A percentile compares a stretch with the other conserved stretches of the same genome.
phyloP scores from a whole-genome alignment of 805 yeast genomes.

The Barnettozyma populi region DNA sequence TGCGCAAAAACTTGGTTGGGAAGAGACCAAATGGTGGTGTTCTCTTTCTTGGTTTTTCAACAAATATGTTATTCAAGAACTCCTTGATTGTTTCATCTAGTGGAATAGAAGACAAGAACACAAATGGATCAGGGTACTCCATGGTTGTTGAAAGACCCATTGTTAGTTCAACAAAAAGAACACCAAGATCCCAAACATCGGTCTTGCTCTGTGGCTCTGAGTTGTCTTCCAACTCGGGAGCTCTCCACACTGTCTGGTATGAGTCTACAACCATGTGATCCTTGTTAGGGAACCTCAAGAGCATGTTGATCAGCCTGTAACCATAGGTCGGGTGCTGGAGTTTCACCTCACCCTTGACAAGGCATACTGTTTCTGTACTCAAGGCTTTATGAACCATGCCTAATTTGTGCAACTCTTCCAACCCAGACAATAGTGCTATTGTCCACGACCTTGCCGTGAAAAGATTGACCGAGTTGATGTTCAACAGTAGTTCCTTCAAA shows the following conservation, averaged over 20 bases:
- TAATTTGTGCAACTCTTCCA: conserved; percentile 79
- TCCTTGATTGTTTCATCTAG: conserved; percentile 58
- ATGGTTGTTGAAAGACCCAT: conserved; percentile 35
- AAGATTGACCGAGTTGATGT: conserved; percentile 62
- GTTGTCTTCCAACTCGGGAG: conserved; percentile 61
- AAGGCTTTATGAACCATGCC: conserved; percentile 75
- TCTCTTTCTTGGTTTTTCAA: conserved; percentile 59
- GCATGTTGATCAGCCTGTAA: conserved; percentile 38
- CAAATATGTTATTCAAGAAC: conserved; percentile 62
- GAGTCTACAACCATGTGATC: conserved; percentile 20
- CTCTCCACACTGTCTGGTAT: conserved; percentile 49
- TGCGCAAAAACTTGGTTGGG: conserved; percentile 76
- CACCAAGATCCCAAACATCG: conserved; percentile 93
- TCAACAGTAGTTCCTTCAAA: conserved; percentile 57
- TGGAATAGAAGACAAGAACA: conserved; percentile 45
- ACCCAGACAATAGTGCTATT: conserved; percentile 76
- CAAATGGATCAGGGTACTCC: conserved; percentile 23
- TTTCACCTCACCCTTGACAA: conserved; percentile 52
- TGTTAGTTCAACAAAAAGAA: conserved; percentile 61
- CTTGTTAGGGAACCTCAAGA: conserved; percentile 33
- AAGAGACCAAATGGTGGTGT: conserved; percentile 80
- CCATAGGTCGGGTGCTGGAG: conserved; percentile 58
- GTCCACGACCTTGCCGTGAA: conserved; percentile 85
- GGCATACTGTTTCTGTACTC: conserved; percentile 51
- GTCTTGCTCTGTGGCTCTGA: conserved; percentile 66